A percentile compares a stretch with the other conserved stretches of the same genome.
These are phyloP conservation scores for Mycena belliarum DNA, from an alignment of 768 basidiomycete genomes.

Conservation along the genomic window DNA sequence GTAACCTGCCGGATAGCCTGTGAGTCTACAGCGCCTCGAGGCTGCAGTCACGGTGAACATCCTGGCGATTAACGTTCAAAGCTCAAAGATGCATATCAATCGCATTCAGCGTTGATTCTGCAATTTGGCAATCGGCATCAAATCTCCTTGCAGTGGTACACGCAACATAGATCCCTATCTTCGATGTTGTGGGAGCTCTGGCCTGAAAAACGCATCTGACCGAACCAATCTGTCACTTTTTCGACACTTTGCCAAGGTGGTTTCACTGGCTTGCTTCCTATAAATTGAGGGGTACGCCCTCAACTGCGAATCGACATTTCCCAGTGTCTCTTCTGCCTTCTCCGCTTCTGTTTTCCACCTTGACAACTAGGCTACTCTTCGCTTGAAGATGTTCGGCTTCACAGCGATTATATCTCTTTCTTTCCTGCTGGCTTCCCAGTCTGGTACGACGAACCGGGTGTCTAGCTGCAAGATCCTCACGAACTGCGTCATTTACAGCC, in stretches of 20 bases:
- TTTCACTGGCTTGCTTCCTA: background rate
- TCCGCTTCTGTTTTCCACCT: background rate
- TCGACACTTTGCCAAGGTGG: slow-evolving; percentile 3
- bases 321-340: background rate
- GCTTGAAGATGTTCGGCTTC: slow-evolving; percentile 7
- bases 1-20: too few species aligned
- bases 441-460: background rate
- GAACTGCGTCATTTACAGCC: background rate
- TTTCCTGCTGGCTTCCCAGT: slow-evolving; percentile 1
- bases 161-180: background rate
- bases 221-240: background rate
- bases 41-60: too few species aligned
- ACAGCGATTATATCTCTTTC: slow-evolving; percentile 6
- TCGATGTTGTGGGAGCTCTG: background rate
- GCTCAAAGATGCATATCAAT: background rate
- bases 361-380: background rate
- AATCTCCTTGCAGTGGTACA: background rate
- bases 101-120: background rate
- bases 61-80: too few species aligned
- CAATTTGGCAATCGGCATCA: background rate
- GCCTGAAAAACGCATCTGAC: too few species aligned
- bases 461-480: background rate
- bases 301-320: background rate
- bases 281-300: background rate
- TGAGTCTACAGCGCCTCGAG: too few species aligned